A percentile compares a stretch with the other conserved stretches of the same genome.
phyloP scores from a whole-genome alignment of 1,284 basidiomycete genomes.

The Wolfiporia cocos region DNA sequence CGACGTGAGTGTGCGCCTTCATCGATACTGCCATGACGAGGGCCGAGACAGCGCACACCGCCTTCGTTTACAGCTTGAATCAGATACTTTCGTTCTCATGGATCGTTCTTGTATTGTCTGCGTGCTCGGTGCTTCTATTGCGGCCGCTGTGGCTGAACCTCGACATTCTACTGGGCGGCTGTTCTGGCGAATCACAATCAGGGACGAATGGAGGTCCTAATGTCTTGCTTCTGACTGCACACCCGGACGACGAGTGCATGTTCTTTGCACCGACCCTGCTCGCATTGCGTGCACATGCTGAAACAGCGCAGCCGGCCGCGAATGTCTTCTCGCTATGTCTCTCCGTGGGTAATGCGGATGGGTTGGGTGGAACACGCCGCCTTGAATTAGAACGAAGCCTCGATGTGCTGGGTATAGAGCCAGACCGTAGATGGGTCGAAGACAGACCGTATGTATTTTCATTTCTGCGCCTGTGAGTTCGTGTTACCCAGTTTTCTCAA shows the following conservation, averaged over 20 bases:
- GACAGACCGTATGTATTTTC: slow-evolving; percentile 62
- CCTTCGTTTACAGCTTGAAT: too few species aligned
- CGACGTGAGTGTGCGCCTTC: too few species aligned
- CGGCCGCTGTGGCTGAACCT: slow-evolving; percentile 8
- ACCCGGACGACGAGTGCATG: slow-evolving; percentile 90
- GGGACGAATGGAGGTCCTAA: too few species aligned
- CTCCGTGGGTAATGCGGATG: slow-evolving; percentile 75
- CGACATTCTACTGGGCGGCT: too few species aligned
- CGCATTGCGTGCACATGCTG: slow-evolving; percentile 30
- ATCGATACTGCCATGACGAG: too few species aligned
- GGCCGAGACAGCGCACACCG: too few species aligned
- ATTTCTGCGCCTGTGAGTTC: too few species aligned
- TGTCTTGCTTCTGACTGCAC: slow-evolving; percentile 74
- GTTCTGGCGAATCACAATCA: too few species aligned
- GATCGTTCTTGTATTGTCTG: neutral
- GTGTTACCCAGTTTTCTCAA: too few species aligned
- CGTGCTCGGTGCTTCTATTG: slow-evolving; percentile 10
- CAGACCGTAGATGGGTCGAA: slow-evolving; percentile 51
- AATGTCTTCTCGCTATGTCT: slow-evolving; percentile 53
- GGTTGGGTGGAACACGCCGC: slow-evolving; percentile 60
- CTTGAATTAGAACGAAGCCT: slow-evolving; percentile 69
- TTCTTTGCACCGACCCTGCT: slow-evolving; percentile 85
- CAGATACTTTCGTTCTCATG: too few species aligned
- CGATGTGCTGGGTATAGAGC: slow-evolving; percentile 61
- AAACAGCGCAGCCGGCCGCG: neutral